Evolutionary conservation across 2,329 filamentous ascomycete genomes (phyloP).

Genomic region (Phaeosphaeriaceae sp.): DNA sequence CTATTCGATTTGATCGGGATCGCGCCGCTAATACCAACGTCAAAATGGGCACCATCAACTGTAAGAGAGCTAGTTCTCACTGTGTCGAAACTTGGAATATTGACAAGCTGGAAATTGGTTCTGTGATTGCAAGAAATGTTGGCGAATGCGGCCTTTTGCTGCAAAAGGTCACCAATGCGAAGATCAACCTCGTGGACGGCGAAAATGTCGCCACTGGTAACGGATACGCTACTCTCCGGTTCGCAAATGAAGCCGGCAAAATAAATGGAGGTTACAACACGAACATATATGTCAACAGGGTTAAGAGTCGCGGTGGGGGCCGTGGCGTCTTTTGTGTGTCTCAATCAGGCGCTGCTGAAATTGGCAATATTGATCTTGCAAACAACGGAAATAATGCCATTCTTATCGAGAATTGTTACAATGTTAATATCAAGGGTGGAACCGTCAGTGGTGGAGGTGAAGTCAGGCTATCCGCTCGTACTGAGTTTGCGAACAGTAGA

Average conservation of each 20-base stretch:
- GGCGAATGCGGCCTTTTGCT: slow-evolving; percentile 65
- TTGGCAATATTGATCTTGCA: slow-evolving; percentile 57
- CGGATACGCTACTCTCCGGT: slow-evolving; percentile 63
- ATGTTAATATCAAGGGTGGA: slow-evolving; percentile 58
- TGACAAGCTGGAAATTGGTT: slow-evolving; percentile 58
- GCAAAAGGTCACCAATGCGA: slow-evolving; percentile 60
- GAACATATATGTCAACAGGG: slow-evolving; percentile 61
- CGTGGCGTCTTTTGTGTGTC: slow-evolving; percentile 66
- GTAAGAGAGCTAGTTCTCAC: slow-evolving; percentile 62
- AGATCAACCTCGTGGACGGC: slow-evolving; percentile 62
- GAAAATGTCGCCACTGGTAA: slow-evolving; percentile 60
- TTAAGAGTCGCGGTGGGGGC: slow-evolving; percentile 63
- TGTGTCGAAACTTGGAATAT: slow-evolving; percentile 68
- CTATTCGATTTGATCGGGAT: slow-evolving; percentile 65
- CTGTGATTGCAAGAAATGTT: slow-evolving; percentile 61
- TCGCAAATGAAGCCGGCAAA: slow-evolving; percentile 63
- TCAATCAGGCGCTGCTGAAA: slow-evolving; percentile 60
- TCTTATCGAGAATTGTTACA: slow-evolving; percentile 67
- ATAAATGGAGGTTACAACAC: slow-evolving; percentile 58
- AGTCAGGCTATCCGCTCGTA: slow-evolving; percentile 59
- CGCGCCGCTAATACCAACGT: slow-evolving; percentile 60
- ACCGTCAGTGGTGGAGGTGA: slow-evolving; percentile 63
- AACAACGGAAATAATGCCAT: slow-evolving; percentile 63
- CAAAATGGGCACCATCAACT: slow-evolving; percentile 59
- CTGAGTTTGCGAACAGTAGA: slow-evolving; percentile 61